These are phyloP conservation scores for Podaxis rugospora DNA, from an alignment of 768 basidiomycete species.

Conservation along the genomic window DNA sequence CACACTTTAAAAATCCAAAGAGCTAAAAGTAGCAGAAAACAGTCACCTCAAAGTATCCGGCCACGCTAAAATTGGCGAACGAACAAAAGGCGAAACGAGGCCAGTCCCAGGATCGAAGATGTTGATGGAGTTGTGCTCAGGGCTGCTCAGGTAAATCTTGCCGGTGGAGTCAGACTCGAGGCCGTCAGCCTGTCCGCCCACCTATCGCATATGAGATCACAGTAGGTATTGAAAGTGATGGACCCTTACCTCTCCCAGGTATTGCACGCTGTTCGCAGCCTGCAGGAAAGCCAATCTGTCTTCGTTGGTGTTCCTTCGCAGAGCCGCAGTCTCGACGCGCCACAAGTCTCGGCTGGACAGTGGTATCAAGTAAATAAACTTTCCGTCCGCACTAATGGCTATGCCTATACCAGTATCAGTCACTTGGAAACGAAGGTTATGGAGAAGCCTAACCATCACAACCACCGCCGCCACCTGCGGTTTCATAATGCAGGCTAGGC, in stretches of 20 bases:
- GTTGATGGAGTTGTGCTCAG: conserved; percentile 16
- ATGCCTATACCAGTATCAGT: conserved; percentile 1
- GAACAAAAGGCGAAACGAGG: conserved; percentile 12
- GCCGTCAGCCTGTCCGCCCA: conserved; percentile 16
- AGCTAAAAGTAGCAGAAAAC: neutral
- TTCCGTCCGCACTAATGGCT: conserved; percentile 14
- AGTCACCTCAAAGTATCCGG: conserved; percentile 13
- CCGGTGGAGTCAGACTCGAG: conserved; percentile 15
- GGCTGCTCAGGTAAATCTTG: conserved; percentile 15
- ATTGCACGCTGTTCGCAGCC: conserved; percentile 13
- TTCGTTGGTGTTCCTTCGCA: conserved; percentile 10
- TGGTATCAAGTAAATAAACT: conserved; percentile 14
- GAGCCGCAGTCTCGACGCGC: conserved; percentile 12
- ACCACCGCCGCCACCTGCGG: conserved; percentile 12
- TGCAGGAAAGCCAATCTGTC: conserved; percentile 12
- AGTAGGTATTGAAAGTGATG: neutral
- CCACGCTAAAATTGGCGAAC: conserved; percentile 16
- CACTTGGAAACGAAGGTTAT: neutral
- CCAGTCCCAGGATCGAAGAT: conserved; percentile 14
- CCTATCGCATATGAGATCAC: conserved; percentile 1
- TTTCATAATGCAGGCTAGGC: conserved; percentile 10
- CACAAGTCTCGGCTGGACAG: conserved; percentile 12
- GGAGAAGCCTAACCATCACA: conserved; percentile 6
- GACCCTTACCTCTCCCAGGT: conserved; percentile 11
- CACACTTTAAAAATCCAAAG: neutral